These are phyloP conservation scores for Gynochthodes officinalis DNA, from an alignment of 257 asterid genomes.

Conservation along the genomic window DNA sequence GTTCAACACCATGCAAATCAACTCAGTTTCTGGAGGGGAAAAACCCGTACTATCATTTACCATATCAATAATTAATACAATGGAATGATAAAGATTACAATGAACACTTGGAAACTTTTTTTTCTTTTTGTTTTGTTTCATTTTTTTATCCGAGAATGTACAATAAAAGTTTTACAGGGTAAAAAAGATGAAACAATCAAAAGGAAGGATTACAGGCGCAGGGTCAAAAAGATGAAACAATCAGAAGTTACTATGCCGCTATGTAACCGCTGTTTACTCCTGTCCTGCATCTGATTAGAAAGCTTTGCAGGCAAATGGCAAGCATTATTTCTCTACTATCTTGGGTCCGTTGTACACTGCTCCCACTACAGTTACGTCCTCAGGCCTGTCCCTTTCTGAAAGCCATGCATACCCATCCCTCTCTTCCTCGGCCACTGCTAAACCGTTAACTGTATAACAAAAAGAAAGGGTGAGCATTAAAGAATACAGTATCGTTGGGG, in stretches of 20 bases:
- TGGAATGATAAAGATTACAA: too few relatives aligned
- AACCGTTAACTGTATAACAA: slow-evolving; percentile 29
- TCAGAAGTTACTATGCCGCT: neutral
- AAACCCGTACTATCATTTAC: too few relatives aligned
- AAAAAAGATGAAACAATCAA: too few relatives aligned
- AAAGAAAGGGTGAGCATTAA: too few relatives aligned
- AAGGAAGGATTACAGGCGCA: neutral
- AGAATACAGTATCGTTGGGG: too few relatives aligned
- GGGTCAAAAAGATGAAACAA: neutral
- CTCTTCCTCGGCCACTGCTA: slow-evolving; percentile 28
- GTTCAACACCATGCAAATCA: too few relatives aligned
- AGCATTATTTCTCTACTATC: slow-evolving; percentile 43
- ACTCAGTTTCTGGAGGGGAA: too few relatives aligned
- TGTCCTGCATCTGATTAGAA: neutral
- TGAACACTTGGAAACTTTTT: too few relatives aligned
- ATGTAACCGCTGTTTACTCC: neutral
- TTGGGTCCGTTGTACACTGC: slow-evolving; percentile 63
- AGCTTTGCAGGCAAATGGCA: too few relatives aligned
- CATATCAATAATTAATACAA: too few relatives aligned
- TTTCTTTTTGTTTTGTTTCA: neutral
- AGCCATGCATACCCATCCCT: slow-evolving; percentile 66
- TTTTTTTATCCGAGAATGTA: too few relatives aligned
- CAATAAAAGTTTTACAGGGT: slow-evolving; percentile 9
- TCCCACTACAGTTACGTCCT: slow-evolving; percentile 54
- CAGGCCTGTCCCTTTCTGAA: slow-evolving; percentile 70